Conservation (phyloP, 2,329 filamentous ascomycete species). For the Neodidymelliopsis sp. region DNA sequence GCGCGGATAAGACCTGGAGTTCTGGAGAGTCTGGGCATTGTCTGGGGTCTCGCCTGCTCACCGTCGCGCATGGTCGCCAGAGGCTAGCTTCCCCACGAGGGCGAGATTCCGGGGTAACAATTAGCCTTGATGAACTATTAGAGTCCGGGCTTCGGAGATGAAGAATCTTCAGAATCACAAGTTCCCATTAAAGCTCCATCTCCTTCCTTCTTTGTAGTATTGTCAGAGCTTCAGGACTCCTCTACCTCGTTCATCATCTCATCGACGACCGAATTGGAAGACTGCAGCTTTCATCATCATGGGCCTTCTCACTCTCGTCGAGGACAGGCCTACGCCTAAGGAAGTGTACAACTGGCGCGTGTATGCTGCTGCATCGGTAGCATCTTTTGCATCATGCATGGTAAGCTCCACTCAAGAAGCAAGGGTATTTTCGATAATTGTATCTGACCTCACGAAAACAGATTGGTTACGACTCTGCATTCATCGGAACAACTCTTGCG, state of each 20-base stretch:
- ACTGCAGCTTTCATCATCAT: conserved; percentile 21
- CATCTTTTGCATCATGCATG: conserved; percentile 62
- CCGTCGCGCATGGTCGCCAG: conserved; percentile 5
- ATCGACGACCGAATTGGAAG: conserved; percentile 5
- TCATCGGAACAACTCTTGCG: conserved; percentile 76
- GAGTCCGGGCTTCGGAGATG: conserved; percentile 20
- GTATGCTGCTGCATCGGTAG: conserved; percentile 61
- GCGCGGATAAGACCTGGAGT: conserved; percentile 20
- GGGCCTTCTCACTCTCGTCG: conserved; percentile 41
- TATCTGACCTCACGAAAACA: conserved; percentile 55
- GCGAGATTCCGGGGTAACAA: conserved; percentile 21
- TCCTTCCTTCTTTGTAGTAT: conserved; percentile 5
- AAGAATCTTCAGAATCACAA: conserved; percentile 10
- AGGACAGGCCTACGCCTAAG: conserved; percentile 60
- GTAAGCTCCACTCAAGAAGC: background rate
- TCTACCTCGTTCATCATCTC: background rate
- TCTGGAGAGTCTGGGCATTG: conserved; percentile 10
- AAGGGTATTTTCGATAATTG: conserved; percentile 28
- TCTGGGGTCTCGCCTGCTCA: conserved; percentile 19
- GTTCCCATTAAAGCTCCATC: conserved; percentile 7
- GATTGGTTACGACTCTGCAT: conserved; percentile 73
- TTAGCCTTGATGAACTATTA: conserved; percentile 16
- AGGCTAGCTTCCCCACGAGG: conserved; percentile 20
- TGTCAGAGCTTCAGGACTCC: conserved; percentile 9
- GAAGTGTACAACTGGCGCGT: conserved; percentile 67